Evolutionary conservation across 164 flowering plant genomes (phyloP), one percentile per base, ranked within the genome.

Genomic region (Cinnamomum micranthum): DNA sequence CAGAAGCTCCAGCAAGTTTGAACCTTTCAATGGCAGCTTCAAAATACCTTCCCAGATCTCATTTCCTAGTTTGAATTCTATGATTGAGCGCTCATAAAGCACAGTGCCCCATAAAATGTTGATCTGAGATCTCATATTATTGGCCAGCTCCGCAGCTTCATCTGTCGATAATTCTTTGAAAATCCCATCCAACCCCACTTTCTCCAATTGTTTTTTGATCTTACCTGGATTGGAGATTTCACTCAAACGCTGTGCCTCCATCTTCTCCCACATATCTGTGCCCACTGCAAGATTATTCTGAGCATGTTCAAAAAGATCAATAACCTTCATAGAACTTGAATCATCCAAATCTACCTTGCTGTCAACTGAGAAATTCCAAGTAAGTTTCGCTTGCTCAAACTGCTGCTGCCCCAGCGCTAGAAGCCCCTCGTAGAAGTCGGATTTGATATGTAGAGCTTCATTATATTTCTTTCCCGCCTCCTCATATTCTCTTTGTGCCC

Each of bases 381-480:
- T 82, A 67, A 92, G 94, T 77, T 87, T 93, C 69, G 98, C 99
- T 81, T 84, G 91, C 85, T 93, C 99, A 78, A 91, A 93, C 77
- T 93, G 94, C 76, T 90, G 92, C 82, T 85, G 91, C 70, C 92
- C 97, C 22, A 91, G 82, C 15, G 98, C 99, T 60, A 93, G 85
- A 80, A 79, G 69, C 2, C 86, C 94, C 82, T 93, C 97, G 75
- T 88, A 88, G 77, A 95, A 92, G 73, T 93, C 87, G 4, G 94
- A 90, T 70, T 92, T 95, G 14, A 90, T 86, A 73, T 72, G 82
- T 68, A 95, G 58, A 41, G 96, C 94, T 82, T 86, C 94, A 79
- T 86, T 84, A 71, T 90, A 93, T 75, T 80, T 88, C 80, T 65
- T 73, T 31, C 88, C 87, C 41, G 99, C 99, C 70, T 80, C 76